Evolutionary conservation across 352 stramenopile species (phyloP).

Genomic region (Aphanomyces stellatus): DNA sequence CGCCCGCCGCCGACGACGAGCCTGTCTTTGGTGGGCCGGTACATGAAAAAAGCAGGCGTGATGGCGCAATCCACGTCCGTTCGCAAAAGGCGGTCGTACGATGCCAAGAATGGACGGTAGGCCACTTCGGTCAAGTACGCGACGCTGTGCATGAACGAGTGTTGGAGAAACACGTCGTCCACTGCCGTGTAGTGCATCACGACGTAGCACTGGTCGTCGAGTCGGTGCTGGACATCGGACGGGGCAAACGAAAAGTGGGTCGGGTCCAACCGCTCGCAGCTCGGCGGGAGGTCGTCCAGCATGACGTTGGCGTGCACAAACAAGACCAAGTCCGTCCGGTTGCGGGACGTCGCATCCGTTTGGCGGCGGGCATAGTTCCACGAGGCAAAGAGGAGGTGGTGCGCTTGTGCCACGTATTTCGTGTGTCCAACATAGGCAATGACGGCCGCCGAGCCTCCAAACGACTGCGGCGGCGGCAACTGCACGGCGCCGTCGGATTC

Average conservation of each 20-base stretch:
- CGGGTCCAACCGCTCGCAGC: not conserved
- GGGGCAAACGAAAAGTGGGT: not conserved
- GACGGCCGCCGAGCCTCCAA: not conserved
- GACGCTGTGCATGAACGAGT: not conserved
- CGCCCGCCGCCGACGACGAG: not conserved
- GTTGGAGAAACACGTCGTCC: not conserved
- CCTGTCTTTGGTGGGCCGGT: not conserved
- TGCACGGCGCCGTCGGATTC: too few species aligned
- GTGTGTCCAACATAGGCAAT: not conserved
- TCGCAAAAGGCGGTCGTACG: not conserved
- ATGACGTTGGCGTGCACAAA: not conserved
- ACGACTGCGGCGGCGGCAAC: too few species aligned
- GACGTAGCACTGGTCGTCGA: not conserved
- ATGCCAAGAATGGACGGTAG: not conserved
- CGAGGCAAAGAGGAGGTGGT: not conserved
- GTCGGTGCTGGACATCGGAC: too few species aligned
- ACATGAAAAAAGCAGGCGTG: not conserved
- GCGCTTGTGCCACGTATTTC: not conserved
- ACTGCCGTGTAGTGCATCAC: not conserved
- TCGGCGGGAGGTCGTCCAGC: not conserved
- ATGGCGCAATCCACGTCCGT: not conserved
- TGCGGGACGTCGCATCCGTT: not conserved
- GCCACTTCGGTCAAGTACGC: not conserved
- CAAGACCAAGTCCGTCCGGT: not conserved
- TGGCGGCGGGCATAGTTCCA: not conserved